Base-by-base conservation (phyloP, 2,329 filamentous ascomycete genomes). In the Stachybotrys echinatus region DNA sequence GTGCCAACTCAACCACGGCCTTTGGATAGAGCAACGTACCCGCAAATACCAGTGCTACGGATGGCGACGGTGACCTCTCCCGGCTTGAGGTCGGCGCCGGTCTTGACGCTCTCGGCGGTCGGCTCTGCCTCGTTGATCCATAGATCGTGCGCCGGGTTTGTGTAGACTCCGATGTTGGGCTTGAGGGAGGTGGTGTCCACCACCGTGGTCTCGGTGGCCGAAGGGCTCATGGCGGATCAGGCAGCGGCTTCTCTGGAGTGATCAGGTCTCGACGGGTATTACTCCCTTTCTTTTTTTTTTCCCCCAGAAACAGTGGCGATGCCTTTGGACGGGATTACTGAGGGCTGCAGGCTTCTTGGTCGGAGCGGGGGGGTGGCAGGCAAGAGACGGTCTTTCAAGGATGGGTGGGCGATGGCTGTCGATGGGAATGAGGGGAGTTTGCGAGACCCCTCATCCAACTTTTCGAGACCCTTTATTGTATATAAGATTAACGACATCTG, bases 31-130 rank as follows among this genome's bases (percentile, higher is more conserved):
- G 23, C 7, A 39, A 67, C 71, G 59, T 76, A 94, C 83, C 92
- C 92, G 77, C 94, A 97, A 62, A 97, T 97, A 50, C 94, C 94
- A 7, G 92, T 96, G 72, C 89, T 95, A 72, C 92, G 89, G 68
- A 97, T 83, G 49, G 89, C 89, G 54, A 97, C 70, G 22, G 89
- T 91, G 45, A 96, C 90, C 72, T 96, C 88, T 47, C 92, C 92
- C 21, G 81, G 78, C 71, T 88, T 85, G 61, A 96, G 74, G 46
- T 77, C 79, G 48, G 84, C 73, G 44, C 83, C 87, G 27, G 80
- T 80, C 56, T 84, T 75, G 50, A 95, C 85, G 54, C 84, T 84
- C 66, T 95, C 88, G 22, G 89, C 72, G 42, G 81, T 85, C 5
- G 92, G 92, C 59, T 83, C 77, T 12, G 92, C 84, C 56, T 89